Evolutionary conservation across 2,329 filamentous ascomycete species (phyloP).

Genomic region (Aureobasidium sp.): DNA sequence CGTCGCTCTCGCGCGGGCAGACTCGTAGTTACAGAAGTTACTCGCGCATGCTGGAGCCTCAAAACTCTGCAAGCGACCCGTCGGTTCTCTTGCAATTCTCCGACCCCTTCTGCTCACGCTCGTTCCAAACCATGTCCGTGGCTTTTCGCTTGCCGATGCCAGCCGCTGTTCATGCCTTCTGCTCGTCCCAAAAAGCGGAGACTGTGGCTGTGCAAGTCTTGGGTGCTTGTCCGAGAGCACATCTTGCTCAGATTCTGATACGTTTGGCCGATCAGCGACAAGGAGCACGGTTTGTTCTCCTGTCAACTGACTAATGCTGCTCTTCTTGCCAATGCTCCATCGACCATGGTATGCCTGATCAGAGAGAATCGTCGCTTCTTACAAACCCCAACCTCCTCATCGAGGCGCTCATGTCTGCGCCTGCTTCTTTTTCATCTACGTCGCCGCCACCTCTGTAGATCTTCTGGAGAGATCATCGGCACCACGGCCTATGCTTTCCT

Average conservation of each 20-base stretch:
- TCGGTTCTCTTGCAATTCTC: neutral
- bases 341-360: neutral
- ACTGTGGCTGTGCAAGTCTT: conserved; percentile 13
- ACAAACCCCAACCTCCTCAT: neutral
- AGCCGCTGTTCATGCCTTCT: neutral
- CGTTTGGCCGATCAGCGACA: conserved; percentile 5
- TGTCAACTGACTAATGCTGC: neutral
- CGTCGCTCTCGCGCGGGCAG: neutral
- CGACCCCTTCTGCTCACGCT: neutral
- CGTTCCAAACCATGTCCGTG: conserved; percentile 8
- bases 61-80: conserved; percentile 6
- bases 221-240: neutral
- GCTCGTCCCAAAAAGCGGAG: conserved; percentile 6
- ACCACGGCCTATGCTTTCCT: neutral
- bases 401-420: neutral
- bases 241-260: neutral
- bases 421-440: conserved; percentile 3
- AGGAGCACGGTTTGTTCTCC: neutral
- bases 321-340: neutral
- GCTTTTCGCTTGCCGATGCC: conserved; percentile 12
- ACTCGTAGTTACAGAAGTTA: neutral
- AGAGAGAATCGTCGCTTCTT: neutral
- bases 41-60: neutral
- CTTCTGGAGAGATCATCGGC: conserved; percentile 1
- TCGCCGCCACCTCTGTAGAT: conserved; percentile 4